These are phyloP conservation scores for Darksidea phi DNA, from an alignment of 495 filamentous ascomycete species.

Conservation along the genomic window DNA sequence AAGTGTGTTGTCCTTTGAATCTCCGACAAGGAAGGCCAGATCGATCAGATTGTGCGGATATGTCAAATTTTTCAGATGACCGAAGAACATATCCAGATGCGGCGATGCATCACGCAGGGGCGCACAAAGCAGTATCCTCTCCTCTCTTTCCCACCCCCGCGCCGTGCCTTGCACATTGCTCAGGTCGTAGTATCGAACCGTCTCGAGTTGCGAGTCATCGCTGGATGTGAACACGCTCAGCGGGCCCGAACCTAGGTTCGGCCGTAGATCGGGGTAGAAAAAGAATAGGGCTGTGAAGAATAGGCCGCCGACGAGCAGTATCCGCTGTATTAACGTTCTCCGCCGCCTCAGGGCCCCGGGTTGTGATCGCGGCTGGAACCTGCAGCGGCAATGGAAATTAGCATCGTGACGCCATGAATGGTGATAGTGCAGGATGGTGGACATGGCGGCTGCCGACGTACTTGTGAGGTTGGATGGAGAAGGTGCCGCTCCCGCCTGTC, in stretches of 20 bases:
- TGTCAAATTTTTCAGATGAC: conserved; percentile 90
- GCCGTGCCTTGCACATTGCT: conserved; percentile 84
- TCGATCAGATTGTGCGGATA: conserved; percentile 97
- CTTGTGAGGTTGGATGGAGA: conserved; percentile 89
- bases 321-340: conserved; percentile 64
- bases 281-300: conserved; percentile 64
- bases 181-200: conserved; percentile 95
- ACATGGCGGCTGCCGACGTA: conserved; percentile 45
- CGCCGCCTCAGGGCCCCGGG: conserved; percentile 70
- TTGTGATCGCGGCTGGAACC: conserved; percentile 85
- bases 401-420: conserved; percentile 18
- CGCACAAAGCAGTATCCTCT: conserved; percentile 92
- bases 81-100: conserved; percentile 98
- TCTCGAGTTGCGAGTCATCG: conserved; percentile 80
- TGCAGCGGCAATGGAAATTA: conserved; percentile 44
- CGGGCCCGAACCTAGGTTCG: conserved; percentile 60
- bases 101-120: conserved; percentile 90
- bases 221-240: conserved; percentile 66
- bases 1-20: conserved; percentile 93
- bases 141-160: conserved; percentile 90
- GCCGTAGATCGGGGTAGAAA: conserved; percentile 68
- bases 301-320: conserved; percentile 55
- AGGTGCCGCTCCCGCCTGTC: conserved; percentile 57
- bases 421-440: conserved; percentile 15
- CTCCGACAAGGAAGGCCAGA: conserved; percentile 93